These are phyloP conservation scores for Eucalyptus leucophloia DNA, from an alignment of 345 rosid genomes.

Conservation along the genomic window DNA sequence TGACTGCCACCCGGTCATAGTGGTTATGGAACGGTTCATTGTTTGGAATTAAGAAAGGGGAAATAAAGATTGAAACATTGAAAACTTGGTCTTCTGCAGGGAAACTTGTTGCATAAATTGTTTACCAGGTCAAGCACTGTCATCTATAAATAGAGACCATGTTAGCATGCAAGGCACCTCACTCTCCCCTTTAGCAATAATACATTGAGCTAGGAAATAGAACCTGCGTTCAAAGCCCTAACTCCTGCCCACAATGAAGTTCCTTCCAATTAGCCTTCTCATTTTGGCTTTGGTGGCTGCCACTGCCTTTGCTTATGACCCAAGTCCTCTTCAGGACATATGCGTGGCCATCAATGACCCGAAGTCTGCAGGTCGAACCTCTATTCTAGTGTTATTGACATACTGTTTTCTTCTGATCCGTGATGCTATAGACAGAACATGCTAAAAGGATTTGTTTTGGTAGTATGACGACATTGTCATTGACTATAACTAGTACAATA, in stretches of 20 bases:
- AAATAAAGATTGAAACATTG: background rate
- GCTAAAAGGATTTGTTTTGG: background rate
- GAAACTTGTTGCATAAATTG: background rate
- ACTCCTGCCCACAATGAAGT: background rate
- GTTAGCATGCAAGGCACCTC: background rate
- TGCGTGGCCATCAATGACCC: slow-evolving; percentile 7
- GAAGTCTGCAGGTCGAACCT: background rate
- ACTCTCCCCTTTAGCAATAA: background rate
- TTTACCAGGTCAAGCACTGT: background rate
- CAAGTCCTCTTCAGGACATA: slow-evolving; percentile 12
- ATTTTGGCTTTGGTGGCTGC: background rate
- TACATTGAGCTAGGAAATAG: background rate
- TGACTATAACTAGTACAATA: background rate
- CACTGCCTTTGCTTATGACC: slow-evolving; percentile 6
- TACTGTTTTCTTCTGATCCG: background rate
- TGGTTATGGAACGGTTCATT: background rate
- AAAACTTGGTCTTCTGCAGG: background rate
- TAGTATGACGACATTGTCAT: background rate
- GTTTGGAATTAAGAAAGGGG: background rate
- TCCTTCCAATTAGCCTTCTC: background rate
- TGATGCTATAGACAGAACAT: background rate
- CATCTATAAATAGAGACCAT: background rate
- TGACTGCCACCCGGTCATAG: background rate
- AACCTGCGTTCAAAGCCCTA: background rate
- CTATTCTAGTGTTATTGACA: background rate